These are phyloP conservation scores for Uromyces viciae-fabae DNA, from an alignment of 1,284 basidiomycete genomes.

Conservation along the genomic window DNA sequence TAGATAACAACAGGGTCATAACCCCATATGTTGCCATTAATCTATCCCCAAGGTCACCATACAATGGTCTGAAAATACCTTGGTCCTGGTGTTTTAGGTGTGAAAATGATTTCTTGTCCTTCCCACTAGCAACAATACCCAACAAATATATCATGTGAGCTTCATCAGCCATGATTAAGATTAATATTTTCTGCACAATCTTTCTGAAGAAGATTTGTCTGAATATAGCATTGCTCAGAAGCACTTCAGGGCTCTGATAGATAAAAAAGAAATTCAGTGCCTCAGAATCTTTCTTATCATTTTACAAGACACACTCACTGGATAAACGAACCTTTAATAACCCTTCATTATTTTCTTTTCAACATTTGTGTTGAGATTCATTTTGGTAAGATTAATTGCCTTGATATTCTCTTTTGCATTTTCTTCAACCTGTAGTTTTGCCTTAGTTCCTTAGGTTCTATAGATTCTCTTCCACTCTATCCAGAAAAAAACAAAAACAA, in stretches of 20 bases:
- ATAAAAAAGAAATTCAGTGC: neutral
- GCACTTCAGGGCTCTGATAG: constrained; percentile 3
- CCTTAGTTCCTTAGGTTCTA: neutral
- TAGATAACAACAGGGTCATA: neutral
- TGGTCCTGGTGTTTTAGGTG: neutral
- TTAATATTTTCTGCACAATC: neutral
- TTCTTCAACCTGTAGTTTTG: neutral
- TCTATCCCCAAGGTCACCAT: neutral
- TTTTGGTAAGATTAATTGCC: neutral
- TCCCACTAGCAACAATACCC: neutral
- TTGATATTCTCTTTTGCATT: neutral
- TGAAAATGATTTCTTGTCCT: neutral
- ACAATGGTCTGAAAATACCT: neutral
- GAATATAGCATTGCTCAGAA: neutral
- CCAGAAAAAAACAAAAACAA: neutral
- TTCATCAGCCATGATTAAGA: neutral
- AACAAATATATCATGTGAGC: neutral
- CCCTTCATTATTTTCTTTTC: neutral
- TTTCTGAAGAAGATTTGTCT: neutral
- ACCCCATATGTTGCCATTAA: neutral
- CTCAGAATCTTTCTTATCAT: neutral
- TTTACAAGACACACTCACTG: neutral
- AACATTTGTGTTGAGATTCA: neutral
- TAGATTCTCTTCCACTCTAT: neutral
- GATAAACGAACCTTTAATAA: neutral